Percentiles rank a stretch among this genome's conserved stretches.
Evolutionary conservation across 352 stramenopile genomes (phyloP).

Genomic region (Phytopythium ostracodes): DNA sequence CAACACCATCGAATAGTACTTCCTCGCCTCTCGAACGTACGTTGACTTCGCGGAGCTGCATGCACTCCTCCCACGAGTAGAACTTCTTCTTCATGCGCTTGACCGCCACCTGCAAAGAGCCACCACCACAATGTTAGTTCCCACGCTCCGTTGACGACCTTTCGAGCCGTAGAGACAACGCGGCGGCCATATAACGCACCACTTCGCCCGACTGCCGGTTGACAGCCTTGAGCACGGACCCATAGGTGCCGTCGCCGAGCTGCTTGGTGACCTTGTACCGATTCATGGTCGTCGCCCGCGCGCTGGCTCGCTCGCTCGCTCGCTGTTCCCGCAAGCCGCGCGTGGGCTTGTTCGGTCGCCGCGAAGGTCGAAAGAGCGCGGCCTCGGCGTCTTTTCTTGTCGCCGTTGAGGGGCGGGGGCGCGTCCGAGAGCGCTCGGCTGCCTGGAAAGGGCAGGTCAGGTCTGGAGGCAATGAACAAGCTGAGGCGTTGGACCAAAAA

Average conservation of each 20-base stretch:
- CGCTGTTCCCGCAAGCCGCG: neutral
- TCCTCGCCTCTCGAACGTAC: conserved; percentile 27
- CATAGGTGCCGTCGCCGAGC: conserved; percentile 94
- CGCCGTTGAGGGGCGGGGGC: neutral
- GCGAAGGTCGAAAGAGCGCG: neutral
- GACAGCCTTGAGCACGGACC: conserved; percentile 93
- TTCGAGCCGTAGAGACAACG: neutral
- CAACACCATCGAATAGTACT: neutral
- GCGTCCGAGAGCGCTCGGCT: too few relatives aligned
- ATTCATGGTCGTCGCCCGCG: conserved; percentile 64
- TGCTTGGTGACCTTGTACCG: conserved; percentile 95
- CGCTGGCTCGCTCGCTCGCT: too few relatives aligned
- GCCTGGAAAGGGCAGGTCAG: neutral
- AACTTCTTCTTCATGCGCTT: conserved; percentile 99
- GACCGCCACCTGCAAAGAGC: conserved; percentile 77
- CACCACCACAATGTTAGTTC: neutral
- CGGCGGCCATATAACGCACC: conserved; percentile 30
- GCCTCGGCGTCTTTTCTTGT: conserved; percentile 6
- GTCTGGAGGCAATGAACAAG: neutral
- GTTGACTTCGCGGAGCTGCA: conserved; percentile 96
- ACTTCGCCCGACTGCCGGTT: conserved; percentile 93
- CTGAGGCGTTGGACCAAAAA: neutral
- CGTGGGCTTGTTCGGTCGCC: neutral
- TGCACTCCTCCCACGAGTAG: conserved; percentile 95
- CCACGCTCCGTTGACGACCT: conserved; percentile 1